Conservation (phyloP, 345 rosid species). For the Eucalyptus caleyi region DNA sequence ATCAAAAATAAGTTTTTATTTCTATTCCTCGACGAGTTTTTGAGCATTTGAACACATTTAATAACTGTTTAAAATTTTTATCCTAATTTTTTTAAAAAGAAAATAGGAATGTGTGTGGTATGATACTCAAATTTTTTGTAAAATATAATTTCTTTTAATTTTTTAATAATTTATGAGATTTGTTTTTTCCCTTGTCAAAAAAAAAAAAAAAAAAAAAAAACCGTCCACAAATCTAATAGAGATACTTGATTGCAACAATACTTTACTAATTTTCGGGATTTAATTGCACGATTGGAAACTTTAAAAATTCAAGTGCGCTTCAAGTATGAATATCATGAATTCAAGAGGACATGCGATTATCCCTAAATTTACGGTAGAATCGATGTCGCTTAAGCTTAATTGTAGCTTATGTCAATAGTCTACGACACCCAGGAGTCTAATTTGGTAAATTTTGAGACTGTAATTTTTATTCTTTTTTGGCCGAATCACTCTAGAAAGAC, state of each 20-base stretch:
- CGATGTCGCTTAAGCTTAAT: not conserved
- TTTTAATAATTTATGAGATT: too few relatives aligned
- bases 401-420: not conserved
- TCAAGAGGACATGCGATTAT: not conserved
- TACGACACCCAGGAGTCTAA: not conserved
- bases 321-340: not conserved
- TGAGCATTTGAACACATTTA: too few relatives aligned
- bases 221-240: not conserved
- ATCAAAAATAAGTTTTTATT: too few relatives aligned
- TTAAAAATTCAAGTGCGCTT: not conserved
- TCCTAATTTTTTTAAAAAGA: too few relatives aligned
- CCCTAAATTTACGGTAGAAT: not conserved
- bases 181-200: too few relatives aligned
- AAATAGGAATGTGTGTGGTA: too few relatives aligned
- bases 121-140: too few relatives aligned
- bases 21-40: too few relatives aligned
- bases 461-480: too few relatives aligned
- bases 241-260: not conserved
- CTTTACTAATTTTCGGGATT: not conserved
- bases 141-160: too few relatives aligned
- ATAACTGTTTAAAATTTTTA: fast-evolving
- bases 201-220: not conserved
- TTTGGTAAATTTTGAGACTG: not conserved
- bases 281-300: not conserved
- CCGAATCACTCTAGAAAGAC: not conserved